Base-by-base conservation (phyloP, 2,329 filamentous ascomycete genomes). In the Ophiocordyceps camponoti-saundersi region DNA sequence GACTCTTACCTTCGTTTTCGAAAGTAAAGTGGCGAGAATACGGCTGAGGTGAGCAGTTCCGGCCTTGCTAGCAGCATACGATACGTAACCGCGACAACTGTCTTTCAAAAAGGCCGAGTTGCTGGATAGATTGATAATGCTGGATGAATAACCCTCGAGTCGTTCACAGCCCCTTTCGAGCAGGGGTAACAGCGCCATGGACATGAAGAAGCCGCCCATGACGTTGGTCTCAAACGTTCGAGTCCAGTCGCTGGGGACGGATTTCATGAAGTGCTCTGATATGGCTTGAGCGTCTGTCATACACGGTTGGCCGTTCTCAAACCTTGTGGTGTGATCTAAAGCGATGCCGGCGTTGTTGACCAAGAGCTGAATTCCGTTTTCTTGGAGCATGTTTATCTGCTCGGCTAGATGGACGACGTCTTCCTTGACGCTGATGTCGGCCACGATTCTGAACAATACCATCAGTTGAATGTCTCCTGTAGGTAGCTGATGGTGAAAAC, bases 201-300 rank as follows among this genome's bases (percentile, higher is more conserved):
- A 45, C 44, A 45, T 45, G 44, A 40, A 45, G 36, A 22, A 45
- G 44, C 32, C 44, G 32, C 44, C 44, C 44, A 45, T 45, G 44
- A 45, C 44, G n/a, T 45, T 45, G 21, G 44, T 45, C 32, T 45
- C 44, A 13, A 45, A 45, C 20, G 44, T 40, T 10, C 44, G 44
- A n/a, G 30, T 45, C 44, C 44, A 45, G 44, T 45, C 44, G 32
- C 15, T 23, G 18, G 44, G 44, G 20, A 32, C 16, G 11, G 44
- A 45, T 26, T n/a, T 23, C 32, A 45, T n/a, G 22, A 45, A 45
- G 32, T 45, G 44, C 7, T 39, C 44, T 3, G 44, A 45, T 5
- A 45, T 40, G 21, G 44, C 18, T 21, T 40, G 21, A 8, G 44
- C 44, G 44, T 40, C 32, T 12, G 16, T 21, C 44, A 45, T 39